These are phyloP conservation scores for Trichophyton verrucosum DNA, from an alignment of 2,329 filamentous ascomycete genomes.

Conservation along the genomic window DNA sequence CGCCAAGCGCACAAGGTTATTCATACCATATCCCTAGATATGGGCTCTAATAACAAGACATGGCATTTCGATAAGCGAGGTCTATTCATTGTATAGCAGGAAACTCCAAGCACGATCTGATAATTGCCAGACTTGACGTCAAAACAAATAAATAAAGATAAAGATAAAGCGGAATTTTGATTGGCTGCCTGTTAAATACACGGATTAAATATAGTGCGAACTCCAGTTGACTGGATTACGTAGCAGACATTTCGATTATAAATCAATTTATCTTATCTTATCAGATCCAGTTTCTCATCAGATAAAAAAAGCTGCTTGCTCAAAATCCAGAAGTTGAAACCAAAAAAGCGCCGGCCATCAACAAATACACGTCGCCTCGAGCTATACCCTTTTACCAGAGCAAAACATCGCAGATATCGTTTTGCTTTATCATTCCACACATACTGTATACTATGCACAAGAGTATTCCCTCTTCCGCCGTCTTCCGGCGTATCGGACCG, in stretches of 20 bases:
- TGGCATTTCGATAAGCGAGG: no score
- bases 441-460: neutral
- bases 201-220: neutral
- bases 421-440: neutral
- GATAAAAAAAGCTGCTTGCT: neutral
- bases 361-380: neutral
- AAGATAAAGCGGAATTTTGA: no score
- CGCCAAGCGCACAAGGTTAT: no score
- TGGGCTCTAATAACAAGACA: no score
- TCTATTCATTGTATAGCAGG: no score
- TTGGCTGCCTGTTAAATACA: no score
- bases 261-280: constrained; percentile 5
- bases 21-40: no score
- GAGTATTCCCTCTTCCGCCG: neutral
- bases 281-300: neutral
- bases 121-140: no score
- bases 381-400: neutral
- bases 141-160: no score
- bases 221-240: neutral
- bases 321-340: neutral
- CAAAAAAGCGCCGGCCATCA: neutral
- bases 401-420: neutral
- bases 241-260: neutral
- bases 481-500: neutral
- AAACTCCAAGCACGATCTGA: no score